Evolutionary conservation across 345 rosid species (phyloP), one percentile per base, ranked within the genome.

Genomic region (Odontarrhena argentea): DNA sequence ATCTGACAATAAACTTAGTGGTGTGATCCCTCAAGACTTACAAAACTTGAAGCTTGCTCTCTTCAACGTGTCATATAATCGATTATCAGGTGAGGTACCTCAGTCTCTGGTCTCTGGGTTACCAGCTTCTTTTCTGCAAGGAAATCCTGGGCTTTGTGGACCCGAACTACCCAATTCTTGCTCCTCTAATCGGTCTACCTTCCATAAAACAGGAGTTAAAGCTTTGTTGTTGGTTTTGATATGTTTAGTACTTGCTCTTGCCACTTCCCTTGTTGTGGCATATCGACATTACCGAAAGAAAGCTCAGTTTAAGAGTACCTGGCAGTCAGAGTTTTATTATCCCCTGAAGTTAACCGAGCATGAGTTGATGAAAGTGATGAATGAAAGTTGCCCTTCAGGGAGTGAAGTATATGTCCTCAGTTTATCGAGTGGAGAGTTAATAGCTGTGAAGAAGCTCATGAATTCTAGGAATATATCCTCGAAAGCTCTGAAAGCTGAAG

Each of bases 41-140:
- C 88, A 90, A 54, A 85, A 86, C 74, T 77, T 88, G 81, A 88
- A 88, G 83, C 96, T 93, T 55, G 98, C 97, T 38, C 94, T 90
- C 53, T 86, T 93, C 77, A 93, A 93, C 61, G 92, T 86, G 9
- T 93, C 98, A 3, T 88, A 74, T 74, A 88, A 93, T 71, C 82
- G 55, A 25, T 81, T 93, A 38, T 86, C 96, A 5, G 98, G 97
- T 30, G 78, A 69, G 24, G 95, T 87, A 40, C 85, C 98, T 57
- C 77, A 45, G 47, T 79, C 89, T 46, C 81, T 92, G 32, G 81
- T 92, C 63, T 82, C 91, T 1, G 98, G 98, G 22, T 86, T 89
- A 55, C 98, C 97, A 3, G 98, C 96, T 73, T 92, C 98, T 5
- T 89, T 76, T 67, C 73, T 92, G 62, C 88, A 92, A 73, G 98